Base-by-base conservation (phyloP, 495 filamentous ascomycete genomes). In the Aspergillus cavernicola region DNA sequence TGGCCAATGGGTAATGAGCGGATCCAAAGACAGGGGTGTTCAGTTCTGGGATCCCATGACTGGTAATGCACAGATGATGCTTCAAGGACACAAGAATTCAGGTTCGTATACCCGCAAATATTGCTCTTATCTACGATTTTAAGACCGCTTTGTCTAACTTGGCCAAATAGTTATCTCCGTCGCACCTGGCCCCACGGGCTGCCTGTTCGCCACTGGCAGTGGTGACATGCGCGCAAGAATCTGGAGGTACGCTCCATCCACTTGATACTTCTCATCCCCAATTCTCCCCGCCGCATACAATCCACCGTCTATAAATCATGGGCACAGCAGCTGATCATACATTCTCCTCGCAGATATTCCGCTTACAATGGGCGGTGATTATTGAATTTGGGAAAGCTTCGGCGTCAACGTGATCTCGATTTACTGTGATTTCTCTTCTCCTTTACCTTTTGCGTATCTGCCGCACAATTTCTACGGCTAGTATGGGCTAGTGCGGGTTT, bases 31-130 rank as follows among this genome's bases (percentile, higher is more conserved):
- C 63, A 78, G 90, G 36, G 90, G 90, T 33, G 90, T 95, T 16
- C 90, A 93, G 67, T 95, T 95, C 76, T 95, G 90, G 90, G 88
- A 95, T 64, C 88, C 90, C 12, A 80, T 85, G 61, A 93, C 87
- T 40, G 90, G 90, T 11, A 85, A 86, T 62, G 87, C 90, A 6
- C 90, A 95, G 67, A 82, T 95, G 71, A 93, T 92, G 89, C 81
- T 95, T 46, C 90, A 95, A 68, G 90, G 90, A 24, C 90, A 95
- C 68, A 92, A 92, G 75, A 93, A 95, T 72, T 90, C 88, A 26
- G 82, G 82, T 85, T 63, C 63, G 78, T 70, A 37, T 12, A 7
- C 12, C n/a, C n/a, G n/a, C n/a, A n/a, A n/a, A n/a, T n/a, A n/a
- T n/a, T n/a, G n/a, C n/a, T n/a, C n/a, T n/a, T n/a, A n/a, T 18